Base-by-base conservation (phyloP, 371 early-diverging fungal species). In the Mucor mucedo region DNA sequence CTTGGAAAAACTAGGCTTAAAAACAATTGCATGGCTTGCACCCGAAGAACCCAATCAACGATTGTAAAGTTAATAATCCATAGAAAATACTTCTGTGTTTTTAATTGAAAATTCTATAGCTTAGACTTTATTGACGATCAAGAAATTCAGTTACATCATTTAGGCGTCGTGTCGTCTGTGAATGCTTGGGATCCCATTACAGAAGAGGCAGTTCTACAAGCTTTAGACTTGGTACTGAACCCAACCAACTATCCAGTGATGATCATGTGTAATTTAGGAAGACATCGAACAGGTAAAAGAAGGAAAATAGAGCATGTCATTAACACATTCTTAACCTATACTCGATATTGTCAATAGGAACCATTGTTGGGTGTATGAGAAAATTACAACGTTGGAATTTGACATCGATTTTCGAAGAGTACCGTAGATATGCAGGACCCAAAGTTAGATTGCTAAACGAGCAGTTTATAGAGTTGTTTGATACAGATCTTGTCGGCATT, bases 321-420 rank as follows among this genome's bases (percentile, higher is more conserved):
- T 21, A 21, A 21, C 21, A 21, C 21, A 21, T 0, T 21, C 21
- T 21, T 21, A 21, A 21, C 21, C 21, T 21, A 21, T 21, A 21
- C 21, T 21, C 21, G 21, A 47, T 10, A 63, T 21, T 1, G 1
- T 21, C 1, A 21, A 21, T 21, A 92, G 93, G 95, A 16, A 97
- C 98, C 0, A 93, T 98, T 64, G 94, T 97, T 9, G 98, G 98
- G 14, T 98, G 98, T 66, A 76, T 98, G 75, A 85, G 98, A 63
- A 98, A 98, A 76, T 82, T 98, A 41, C 98, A 98, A 71, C 82
- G 90, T 33, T 98, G 98, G 98, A 98, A 96, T 73, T 77, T 98
- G 69, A 95, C 98, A 11, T 91, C 94, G 13, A 98, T 98, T 27
- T 97, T 98, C 77, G 97, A 96, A 72, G 98, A 98, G 71, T 98